phyloP scores from a whole-genome alignment of 306 rosid genomes.

The Hippophae gyantsensis region DNA sequence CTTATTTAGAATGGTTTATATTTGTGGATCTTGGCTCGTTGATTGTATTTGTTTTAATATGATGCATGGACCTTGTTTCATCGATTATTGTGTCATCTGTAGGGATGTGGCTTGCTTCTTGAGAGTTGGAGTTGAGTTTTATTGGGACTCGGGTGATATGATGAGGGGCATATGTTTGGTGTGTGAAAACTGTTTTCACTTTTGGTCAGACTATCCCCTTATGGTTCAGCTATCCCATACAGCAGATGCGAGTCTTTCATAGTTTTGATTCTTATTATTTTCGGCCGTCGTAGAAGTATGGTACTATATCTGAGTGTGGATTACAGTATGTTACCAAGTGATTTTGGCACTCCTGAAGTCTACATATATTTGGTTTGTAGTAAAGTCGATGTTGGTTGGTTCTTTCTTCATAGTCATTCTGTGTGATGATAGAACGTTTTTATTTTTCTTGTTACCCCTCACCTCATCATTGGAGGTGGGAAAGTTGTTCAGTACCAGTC shows the following conservation, averaged over 20 bases:
- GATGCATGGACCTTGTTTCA: too few species aligned
- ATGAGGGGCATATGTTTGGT: too few species aligned
- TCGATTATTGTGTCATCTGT: too few species aligned
- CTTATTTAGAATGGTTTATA: too few species aligned
- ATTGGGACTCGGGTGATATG: too few species aligned
- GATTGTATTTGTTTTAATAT: too few species aligned
- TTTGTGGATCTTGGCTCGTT: too few species aligned
- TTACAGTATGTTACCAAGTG: slow-evolving; percentile 7
- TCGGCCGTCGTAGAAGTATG: slow-evolving; percentile 8
- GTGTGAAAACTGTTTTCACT: slow-evolving; percentile 18
- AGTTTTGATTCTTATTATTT: neutral
- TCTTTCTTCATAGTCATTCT: slow-evolving; percentile 4
- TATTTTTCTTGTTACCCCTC: too few species aligned
- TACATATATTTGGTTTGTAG: slow-evolving; percentile 4
- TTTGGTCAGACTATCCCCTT: slow-evolving; percentile 22
- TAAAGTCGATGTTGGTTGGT: slow-evolving; percentile 21
- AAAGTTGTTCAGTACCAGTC: neutral
- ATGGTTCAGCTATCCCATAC: slow-evolving; percentile 12
- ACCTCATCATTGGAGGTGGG: too few species aligned
- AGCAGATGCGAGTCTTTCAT: slow-evolving; percentile 23
- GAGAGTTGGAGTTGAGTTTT: too few species aligned
- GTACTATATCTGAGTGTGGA: slow-evolving; percentile 12
- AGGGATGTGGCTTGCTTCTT: too few species aligned
- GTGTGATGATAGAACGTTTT: slow-evolving; percentile 3
- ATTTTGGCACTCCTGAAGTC: slow-evolving; percentile 34